A percentile compares a stretch with the other conserved stretches of the same genome.
Evolutionary conservation across 208 protist genomes (phyloP).

Genomic region (Lotmaria passim): DNA sequence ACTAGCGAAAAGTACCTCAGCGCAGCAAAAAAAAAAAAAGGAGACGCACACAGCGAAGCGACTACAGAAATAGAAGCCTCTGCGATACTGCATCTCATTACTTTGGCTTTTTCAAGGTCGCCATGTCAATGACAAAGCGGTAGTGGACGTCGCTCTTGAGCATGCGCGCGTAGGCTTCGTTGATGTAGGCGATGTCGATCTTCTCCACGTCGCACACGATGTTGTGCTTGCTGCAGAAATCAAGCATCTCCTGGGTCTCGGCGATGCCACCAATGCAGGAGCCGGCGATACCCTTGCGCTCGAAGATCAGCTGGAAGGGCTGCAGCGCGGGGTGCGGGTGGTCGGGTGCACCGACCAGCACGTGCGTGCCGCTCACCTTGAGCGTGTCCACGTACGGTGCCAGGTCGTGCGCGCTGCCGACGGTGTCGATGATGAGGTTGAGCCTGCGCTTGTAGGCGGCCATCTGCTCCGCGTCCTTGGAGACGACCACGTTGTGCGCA

Average conservation of each 20-base stretch:
- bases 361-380: slow-evolving; percentile 50
- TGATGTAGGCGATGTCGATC: slow-evolving; percentile 72
- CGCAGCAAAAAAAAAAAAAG: too few relatives aligned
- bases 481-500: slow-evolving; percentile 64
- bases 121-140: slow-evolving; percentile 83
- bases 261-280: slow-evolving; percentile 75
- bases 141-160: slow-evolving; percentile 71
- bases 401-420: slow-evolving; percentile 57
- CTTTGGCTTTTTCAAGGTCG: slow-evolving; percentile 47
- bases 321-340: not conserved
- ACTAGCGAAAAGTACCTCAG: too few relatives aligned
- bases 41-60: too few relatives aligned
- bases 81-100: too few relatives aligned
- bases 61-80: too few relatives aligned
- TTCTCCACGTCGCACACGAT: slow-evolving; percentile 71
- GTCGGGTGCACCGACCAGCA: slow-evolving; percentile 63
- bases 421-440: slow-evolving; percentile 75
- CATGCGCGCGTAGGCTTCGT: slow-evolving; percentile 74
- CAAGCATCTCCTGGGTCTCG: slow-evolving; percentile 86
- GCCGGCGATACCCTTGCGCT: slow-evolving; percentile 38
- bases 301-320: slow-evolving; percentile 29
- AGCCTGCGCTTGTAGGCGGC: slow-evolving; percentile 44
- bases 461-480: slow-evolving; percentile 64
- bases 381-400: slow-evolving; percentile 56
- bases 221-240: slow-evolving; percentile 79